Conservation (phyloP, 352 stramenopile genomes). For the Phytophthora sp. region DNA sequence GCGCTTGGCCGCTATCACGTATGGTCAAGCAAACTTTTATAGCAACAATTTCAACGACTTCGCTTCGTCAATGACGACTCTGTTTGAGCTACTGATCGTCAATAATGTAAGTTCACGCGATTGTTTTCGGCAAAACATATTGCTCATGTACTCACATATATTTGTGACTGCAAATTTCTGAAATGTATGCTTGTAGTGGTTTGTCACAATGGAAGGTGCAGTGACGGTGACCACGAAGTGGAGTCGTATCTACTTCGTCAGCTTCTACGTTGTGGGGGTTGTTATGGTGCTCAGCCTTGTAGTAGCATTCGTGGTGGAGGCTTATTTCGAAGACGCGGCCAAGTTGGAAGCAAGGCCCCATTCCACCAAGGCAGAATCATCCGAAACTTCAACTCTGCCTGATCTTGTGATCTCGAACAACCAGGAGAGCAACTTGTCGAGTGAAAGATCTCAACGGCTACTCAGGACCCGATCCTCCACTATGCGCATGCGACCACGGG, state of each 20-base stretch:
- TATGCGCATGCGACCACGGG: neutral
- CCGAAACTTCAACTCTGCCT: neutral
- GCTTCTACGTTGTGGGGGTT: neutral
- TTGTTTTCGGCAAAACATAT: neutral
- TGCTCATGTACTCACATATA: neutral
- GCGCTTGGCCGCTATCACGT: neutral
- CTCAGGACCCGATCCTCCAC: neutral
- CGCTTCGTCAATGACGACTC: neutral
- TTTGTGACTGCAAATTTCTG: no score
- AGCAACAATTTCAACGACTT: slow-evolving; percentile 3
- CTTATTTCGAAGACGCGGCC: neutral
- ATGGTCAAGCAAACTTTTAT: slow-evolving; percentile 1
- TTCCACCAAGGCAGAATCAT: neutral
- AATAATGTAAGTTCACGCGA: slow-evolving; percentile 1
- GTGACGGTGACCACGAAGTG: neutral
- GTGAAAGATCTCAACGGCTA: neutral
- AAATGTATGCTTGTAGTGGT: neutral
- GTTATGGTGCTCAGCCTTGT: neutral
- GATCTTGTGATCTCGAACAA: neutral
- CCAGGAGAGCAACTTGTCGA: neutral
- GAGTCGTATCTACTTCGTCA: slow-evolving; percentile 3
- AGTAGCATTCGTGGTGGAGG: slow-evolving; percentile 1
- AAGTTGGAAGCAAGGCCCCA: neutral
- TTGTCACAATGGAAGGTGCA: slow-evolving; percentile 4
- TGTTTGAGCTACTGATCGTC: slow-evolving; percentile 2